Conservation (phyloP, 2,329 filamentous ascomycete genomes). For the Ilyonectria sp. region DNA sequence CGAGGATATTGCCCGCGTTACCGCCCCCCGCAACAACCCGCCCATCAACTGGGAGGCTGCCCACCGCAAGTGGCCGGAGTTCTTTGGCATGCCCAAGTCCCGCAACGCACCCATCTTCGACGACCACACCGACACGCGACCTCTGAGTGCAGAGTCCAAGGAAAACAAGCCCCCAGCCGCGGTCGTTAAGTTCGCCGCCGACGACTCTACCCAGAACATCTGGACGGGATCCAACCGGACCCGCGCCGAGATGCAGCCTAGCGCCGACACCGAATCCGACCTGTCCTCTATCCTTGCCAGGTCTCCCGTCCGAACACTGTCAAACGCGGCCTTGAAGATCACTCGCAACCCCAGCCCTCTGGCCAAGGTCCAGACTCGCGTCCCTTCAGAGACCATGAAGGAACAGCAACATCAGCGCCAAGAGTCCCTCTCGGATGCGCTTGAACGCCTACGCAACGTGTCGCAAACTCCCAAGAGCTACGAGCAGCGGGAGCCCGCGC, state of each 20-base stretch:
- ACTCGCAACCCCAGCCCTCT: conserved; percentile 56
- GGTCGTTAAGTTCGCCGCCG: conserved; percentile 54
- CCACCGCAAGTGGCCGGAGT: conserved; percentile 69
- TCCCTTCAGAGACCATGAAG: conserved; percentile 47
- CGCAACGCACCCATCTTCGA: conserved; percentile 48
- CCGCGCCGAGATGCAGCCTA: conserved; percentile 67
- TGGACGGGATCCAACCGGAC: conserved; percentile 59
- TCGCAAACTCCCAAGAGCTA: conserved; percentile 51
- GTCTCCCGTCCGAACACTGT: conserved; percentile 52
- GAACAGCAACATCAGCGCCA: conserved; percentile 45
- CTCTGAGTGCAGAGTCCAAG: conserved; percentile 57
- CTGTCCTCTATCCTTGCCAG: conserved; percentile 61
- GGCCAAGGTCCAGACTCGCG: conserved; percentile 53
- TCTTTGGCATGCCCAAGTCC: conserved; percentile 59
- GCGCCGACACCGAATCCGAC: conserved; percentile 68
- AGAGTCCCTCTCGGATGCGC: conserved; percentile 52
- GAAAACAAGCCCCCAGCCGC: conserved; percentile 61
- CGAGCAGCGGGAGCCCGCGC: conserved; percentile 41
- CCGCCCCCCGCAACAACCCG: conserved; percentile 58
- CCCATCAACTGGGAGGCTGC: conserved; percentile 62
- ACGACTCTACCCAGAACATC: conserved; percentile 60
- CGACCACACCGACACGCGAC: conserved; percentile 54
- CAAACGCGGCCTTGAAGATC: conserved; percentile 48
- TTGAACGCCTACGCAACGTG: conserved; percentile 55
- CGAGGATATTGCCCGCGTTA: conserved; percentile 63